Evolutionary conservation across 805 yeast genomes (phyloP).

Genomic region (Yamadazyma sp.): DNA sequence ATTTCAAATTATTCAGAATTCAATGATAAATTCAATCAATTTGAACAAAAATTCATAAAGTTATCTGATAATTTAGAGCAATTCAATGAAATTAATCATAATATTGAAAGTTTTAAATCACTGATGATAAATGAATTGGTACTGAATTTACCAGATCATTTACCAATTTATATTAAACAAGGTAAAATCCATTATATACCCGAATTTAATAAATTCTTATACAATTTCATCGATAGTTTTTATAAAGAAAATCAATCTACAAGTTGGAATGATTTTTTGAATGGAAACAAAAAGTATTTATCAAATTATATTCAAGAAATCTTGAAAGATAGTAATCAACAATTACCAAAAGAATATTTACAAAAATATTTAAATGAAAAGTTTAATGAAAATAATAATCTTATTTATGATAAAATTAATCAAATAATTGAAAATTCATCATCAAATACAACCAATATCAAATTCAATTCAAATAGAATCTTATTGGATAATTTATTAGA

Average conservation of each 20-base stretch:
- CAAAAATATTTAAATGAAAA: slow-evolving; percentile 20
- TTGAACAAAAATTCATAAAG: too few species aligned
- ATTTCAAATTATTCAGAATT: slow-evolving; percentile 10
- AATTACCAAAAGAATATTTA: slow-evolving; percentile 19
- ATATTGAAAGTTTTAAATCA: slow-evolving; percentile 8
- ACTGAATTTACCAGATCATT: slow-evolving; percentile 23
- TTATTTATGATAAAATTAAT: slow-evolving; percentile 21
- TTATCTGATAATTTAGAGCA: slow-evolving; percentile 8
- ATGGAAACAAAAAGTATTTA: slow-evolving; percentile 18
- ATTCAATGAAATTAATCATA: slow-evolving; percentile 7
- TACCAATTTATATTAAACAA: slow-evolving; percentile 30
- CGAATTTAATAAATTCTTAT: slow-evolving; percentile 35
- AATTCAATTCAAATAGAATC: slow-evolving; percentile 16
- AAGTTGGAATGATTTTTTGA: slow-evolving; percentile 24
- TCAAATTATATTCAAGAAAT: slow-evolving; percentile 14
- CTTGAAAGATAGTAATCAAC: slow-evolving; percentile 7
- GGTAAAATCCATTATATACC: slow-evolving; percentile 36
- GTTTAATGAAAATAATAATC: slow-evolving; percentile 22
- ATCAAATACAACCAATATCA: slow-evolving; percentile 8
- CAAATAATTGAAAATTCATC: slow-evolving; percentile 21
- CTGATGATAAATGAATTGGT: slow-evolving; percentile 10
- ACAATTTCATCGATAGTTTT: slow-evolving; percentile 29
- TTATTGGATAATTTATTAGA: slow-evolving; percentile 29
- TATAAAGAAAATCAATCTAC: slow-evolving; percentile 10
- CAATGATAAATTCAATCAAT: slow-evolving; percentile 5